A percentile compares a stretch with the other conserved stretches of the same genome.
Evolutionary conservation across 306 rosid species (phyloP).

Genomic region (Casuarina cunninghamiana): DNA sequence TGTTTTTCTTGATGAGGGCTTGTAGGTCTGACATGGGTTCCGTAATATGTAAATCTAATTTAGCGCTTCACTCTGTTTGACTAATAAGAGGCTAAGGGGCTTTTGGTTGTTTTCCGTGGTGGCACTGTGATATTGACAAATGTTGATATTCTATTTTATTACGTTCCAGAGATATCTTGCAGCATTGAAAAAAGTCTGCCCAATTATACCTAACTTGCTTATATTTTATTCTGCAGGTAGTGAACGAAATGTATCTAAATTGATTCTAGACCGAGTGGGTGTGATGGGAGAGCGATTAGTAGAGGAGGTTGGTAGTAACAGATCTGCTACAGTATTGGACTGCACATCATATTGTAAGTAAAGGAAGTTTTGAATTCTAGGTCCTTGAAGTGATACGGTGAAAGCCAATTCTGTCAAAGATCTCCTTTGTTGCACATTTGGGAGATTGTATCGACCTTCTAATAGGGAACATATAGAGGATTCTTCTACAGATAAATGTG

Average conservation of each 20-base stretch:
- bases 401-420: constrained; percentile 66
- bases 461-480: constrained; percentile 36
- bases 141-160: neutral
- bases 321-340: constrained; percentile 5
- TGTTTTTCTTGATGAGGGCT: neutral
- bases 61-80: constrained; percentile 1
- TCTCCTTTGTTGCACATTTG: constrained; percentile 92
- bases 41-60: neutral
- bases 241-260: constrained; percentile 69
- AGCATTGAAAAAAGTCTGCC: neutral
- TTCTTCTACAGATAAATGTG: constrained; percentile 34
- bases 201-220: constrained; percentile 14
- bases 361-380: constrained; percentile 37
- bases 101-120: neutral
- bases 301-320: constrained; percentile 58
- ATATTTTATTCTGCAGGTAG: constrained; percentile 62
- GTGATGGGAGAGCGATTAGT: constrained; percentile 94
- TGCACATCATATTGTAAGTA: constrained; percentile 6
- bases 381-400: constrained; percentile 65
- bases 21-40: neutral
- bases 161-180: no score
- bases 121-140: neutral
- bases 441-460: constrained; percentile 68
- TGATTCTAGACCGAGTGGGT: constrained; percentile 89
- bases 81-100: neutral